Conservation (phyloP, 441 rosid species). For the Lepidium campestre region DNA sequence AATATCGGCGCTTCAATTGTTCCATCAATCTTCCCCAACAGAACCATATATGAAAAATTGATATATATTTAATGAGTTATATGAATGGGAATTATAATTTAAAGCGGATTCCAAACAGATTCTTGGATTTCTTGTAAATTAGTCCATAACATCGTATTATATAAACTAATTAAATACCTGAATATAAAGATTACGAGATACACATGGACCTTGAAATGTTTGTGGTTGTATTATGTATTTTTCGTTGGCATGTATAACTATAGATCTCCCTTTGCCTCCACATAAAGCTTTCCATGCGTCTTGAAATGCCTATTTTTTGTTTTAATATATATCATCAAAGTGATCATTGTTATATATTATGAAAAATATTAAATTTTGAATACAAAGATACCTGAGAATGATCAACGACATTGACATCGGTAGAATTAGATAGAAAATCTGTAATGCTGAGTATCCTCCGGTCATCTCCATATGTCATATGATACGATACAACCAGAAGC, state of each 20-base stretch:
- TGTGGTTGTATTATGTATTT: conserved; percentile 18
- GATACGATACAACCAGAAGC: background rate
- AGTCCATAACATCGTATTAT: too few species aligned
- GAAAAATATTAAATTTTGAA: too few species aligned
- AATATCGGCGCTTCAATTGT: background rate
- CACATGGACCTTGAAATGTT: conserved; percentile 17
- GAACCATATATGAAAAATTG: background rate
- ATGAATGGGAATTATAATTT: too few species aligned
- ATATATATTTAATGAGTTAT: background rate
- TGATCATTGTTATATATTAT: too few species aligned
- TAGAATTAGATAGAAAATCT: conserved; percentile 8
- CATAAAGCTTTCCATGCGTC: conserved; percentile 17
- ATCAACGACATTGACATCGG: background rate
- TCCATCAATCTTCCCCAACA: conserved; percentile 15
- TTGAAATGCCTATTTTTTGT: conserved; percentile 21
- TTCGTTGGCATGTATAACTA: conserved; percentile 6
- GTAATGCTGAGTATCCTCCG: background rate
- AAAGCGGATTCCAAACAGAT: too few species aligned
- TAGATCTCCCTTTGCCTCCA: background rate
- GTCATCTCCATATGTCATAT: conserved; percentile 11
- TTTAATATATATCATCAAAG: too few species aligned
- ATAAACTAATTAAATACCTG: background rate
- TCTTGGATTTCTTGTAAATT: too few species aligned
- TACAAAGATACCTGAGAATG: conserved; percentile 11
- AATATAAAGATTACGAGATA: conserved; percentile 3